Base-by-base conservation (phyloP, 108 stramenopile species). In the Cyclotella cryptica region DNA sequence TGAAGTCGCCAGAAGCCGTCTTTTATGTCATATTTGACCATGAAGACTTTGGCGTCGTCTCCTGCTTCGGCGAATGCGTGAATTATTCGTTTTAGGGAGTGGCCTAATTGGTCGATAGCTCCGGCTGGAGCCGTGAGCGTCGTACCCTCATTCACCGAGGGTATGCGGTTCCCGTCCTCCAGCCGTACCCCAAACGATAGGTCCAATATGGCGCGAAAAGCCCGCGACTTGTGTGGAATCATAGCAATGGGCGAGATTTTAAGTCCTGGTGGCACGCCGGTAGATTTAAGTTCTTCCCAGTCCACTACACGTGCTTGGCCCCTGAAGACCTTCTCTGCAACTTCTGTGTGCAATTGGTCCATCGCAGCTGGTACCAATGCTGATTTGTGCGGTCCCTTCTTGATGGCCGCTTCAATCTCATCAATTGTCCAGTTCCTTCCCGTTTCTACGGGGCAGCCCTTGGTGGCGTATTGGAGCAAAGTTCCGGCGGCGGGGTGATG, bases 181-280 rank as follows among this genome's bases (percentile, higher is more conserved):
- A 77, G 43, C 24, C 10, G 5, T n/a, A 26, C 68, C 66, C 45
- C 67, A 29, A 14, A 35, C 2, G 35, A 35, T 2, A 35, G 35
- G 35, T 35, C 35, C 6, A 35, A 6, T 35, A 77, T 68, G 3
- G 65, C 75, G 10, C 74, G 3, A 55, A 62, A 75, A 4, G 8
- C 13, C 10, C 79, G 17, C 0, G 66, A 71, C 17, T 74, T 80
- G 40, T 74, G 74, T 29, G 79, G 79, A 11, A 80, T 49, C 24
- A 52, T 28, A 15, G 79, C 35, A 6, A 35, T 35, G 35, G 35
- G 35, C 35, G 35, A 35, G 2, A 35, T 35, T 35, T 35, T 35
- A 6, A 35, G 35, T 35, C 6, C 79, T 13, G 17, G 6, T 64
- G 62, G 62, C 39, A 22, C 28, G 1, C 28, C n/a, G 28, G 28